These are phyloP conservation scores for Lomentospora prolificans DNA, from an alignment of 2,329 filamentous ascomycete genomes.

Conservation along the genomic window DNA sequence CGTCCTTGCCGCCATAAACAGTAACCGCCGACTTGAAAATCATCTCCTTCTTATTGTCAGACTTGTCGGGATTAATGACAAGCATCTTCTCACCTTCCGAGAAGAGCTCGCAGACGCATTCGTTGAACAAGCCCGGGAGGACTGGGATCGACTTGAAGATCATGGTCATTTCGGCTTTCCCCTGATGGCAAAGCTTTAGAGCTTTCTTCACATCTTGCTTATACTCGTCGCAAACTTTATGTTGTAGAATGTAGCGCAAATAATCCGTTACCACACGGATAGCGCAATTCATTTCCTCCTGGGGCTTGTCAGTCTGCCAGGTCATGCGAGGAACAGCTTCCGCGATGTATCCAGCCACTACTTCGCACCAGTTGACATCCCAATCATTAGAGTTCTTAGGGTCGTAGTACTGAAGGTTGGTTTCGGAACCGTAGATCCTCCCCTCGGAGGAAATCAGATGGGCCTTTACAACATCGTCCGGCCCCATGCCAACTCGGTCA, in stretches of 20 bases:
- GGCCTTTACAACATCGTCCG: constrained; percentile 21
- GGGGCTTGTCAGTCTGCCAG: constrained; percentile 30
- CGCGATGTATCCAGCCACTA: constrained; percentile 72
- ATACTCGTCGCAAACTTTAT: constrained; percentile 81
- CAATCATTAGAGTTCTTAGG: constrained; percentile 45
- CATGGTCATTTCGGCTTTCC: constrained; percentile 56
- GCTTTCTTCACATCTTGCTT: constrained; percentile 56
- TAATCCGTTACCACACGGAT: constrained; percentile 72
- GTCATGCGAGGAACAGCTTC: constrained; percentile 19
- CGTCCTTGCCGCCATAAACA: neutral
- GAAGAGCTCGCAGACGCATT: constrained; percentile 41
- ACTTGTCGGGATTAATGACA: neutral
- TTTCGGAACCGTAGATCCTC: constrained; percentile 15
- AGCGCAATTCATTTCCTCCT: constrained; percentile 25
- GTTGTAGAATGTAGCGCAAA: constrained; percentile 74
- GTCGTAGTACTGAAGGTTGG: constrained; percentile 38
- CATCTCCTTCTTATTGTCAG: neutral
- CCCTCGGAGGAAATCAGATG: constrained; percentile 33
- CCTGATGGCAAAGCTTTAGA: constrained; percentile 54
- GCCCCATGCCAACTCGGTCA: constrained; percentile 42
- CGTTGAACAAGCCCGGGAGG: constrained; percentile 73
- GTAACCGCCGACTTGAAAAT: neutral
- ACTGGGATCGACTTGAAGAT: constrained; percentile 37
- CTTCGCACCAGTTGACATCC: constrained; percentile 69
- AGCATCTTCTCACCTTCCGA: neutral